Percentiles rank a stretch among this genome's conserved stretches.
Conservation (phyloP, 306 rosid species). For the Potentilla sterilis region DNA sequence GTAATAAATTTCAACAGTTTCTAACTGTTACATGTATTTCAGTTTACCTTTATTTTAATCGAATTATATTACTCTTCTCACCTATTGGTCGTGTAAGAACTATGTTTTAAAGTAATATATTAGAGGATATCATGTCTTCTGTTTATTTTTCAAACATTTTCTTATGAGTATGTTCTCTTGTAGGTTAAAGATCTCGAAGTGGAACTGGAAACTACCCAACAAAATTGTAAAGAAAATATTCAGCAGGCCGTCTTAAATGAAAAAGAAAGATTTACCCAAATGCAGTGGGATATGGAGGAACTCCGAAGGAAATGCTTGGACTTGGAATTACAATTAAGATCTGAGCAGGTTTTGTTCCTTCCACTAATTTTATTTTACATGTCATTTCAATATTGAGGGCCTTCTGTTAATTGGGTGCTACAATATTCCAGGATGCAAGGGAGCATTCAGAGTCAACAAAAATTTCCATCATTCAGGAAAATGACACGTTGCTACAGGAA, state of each 20-base stretch:
- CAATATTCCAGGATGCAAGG: conserved; percentile 69
- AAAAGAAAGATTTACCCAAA: conserved; percentile 75
- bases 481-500: conserved; percentile 63
- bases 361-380: conserved; percentile 13
- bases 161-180: conserved; percentile 14
- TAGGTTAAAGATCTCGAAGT: conserved; percentile 90
- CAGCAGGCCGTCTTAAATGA: conserved; percentile 69
- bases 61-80: background rate
- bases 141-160: background rate
- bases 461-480: conserved; percentile 61
- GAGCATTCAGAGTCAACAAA: conserved; percentile 56
- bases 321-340: conserved; percentile 57
- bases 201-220: conserved; percentile 78
- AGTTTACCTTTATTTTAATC: background rate
- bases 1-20: conserved; percentile 32
- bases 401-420: conserved; percentile 23
- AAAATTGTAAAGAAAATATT: conserved; percentile 68
- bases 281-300: conserved; percentile 91
- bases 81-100: background rate
- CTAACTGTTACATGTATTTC: background rate
- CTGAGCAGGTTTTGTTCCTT: conserved; percentile 62
- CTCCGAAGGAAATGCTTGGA: conserved; percentile 68
- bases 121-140: background rate
- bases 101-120: background rate
- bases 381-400: conserved; percentile 28